Evolutionary conservation across 495 filamentous ascomycete species (phyloP).

Genomic region (Aspergillus heteromorphus): DNA sequence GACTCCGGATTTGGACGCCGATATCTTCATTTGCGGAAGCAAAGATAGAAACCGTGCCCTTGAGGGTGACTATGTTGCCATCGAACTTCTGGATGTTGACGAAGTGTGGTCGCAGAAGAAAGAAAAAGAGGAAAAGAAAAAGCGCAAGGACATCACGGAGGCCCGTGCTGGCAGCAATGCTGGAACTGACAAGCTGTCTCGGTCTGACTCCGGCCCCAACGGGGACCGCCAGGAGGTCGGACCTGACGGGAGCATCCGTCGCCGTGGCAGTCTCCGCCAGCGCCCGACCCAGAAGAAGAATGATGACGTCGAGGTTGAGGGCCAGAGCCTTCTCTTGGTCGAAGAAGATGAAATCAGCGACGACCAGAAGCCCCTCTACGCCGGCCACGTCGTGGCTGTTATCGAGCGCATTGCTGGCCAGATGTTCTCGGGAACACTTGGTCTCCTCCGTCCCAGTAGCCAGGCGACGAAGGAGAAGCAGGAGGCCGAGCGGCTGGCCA

Average conservation of each 20-base stretch:
- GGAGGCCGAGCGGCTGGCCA: conserved; percentile 87
- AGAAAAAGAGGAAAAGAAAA: conserved; percentile 99
- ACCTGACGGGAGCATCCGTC: conserved; percentile 74
- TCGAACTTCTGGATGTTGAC: conserved; percentile 95
- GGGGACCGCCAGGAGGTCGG: conserved; percentile 58
- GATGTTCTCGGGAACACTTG: conserved; percentile 98
- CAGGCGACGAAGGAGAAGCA: conserved; percentile 99
- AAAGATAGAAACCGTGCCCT: conserved; percentile 96
- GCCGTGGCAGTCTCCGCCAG: conserved; percentile 90
- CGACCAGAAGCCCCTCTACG: conserved; percentile 94
- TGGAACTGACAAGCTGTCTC: conserved; percentile 61
- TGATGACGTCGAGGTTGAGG: conserved; percentile 97
- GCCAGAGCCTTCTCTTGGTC: conserved; percentile 90
- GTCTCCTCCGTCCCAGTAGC: conserved; percentile 89
- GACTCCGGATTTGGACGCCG: conserved; percentile 88
- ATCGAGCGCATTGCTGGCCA: conserved; percentile 95
- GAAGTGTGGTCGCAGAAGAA: conserved; percentile 98
- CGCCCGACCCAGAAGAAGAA: conserved; percentile 99
- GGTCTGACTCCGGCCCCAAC: conserved; percentile 59
- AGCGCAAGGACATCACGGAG: conserved; percentile 96
- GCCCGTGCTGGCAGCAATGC: conserved; percentile 68
- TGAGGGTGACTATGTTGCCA: conserved; percentile 90
- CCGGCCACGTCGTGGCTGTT: conserved; percentile 93
- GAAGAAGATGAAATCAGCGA: conserved; percentile 99
- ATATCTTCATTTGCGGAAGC: conserved; percentile 99